Conservation (phyloP, 2,329 filamentous ascomycete species). For the Tolypocladium ovalisporum region DNA sequence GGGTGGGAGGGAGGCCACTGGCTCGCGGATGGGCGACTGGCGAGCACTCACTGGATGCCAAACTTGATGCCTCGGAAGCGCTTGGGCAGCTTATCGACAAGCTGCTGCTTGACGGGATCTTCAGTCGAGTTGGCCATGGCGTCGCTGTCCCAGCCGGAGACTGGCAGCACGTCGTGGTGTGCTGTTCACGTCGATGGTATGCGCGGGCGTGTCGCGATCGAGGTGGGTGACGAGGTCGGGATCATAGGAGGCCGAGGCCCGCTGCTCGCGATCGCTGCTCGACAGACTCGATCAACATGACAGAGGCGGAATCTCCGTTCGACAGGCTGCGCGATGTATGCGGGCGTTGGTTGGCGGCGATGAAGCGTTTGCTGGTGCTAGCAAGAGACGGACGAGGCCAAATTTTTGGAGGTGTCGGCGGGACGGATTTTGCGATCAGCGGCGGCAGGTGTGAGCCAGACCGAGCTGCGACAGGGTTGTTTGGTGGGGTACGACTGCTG, state of each 20-base stretch:
- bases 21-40: neutral
- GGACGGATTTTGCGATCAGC: neutral
- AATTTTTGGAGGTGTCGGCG: neutral
- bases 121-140: constrained; percentile 5
- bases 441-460: neutral
- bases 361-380: neutral
- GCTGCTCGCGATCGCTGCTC: constrained; percentile 2
- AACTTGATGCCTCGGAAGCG: constrained; percentile 87
- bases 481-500: constrained; percentile 1
- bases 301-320: neutral
- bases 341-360: neutral
- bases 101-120: constrained; percentile 56
- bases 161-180: neutral
- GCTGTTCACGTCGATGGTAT: neutral
- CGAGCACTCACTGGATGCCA: constrained; percentile 60
- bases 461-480: neutral
- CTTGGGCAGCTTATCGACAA: constrained; percentile 76
- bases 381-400: neutral
- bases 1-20: no score
- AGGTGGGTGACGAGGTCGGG: neutral
- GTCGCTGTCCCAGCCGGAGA: neutral
- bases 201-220: neutral
- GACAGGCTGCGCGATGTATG: neutral
- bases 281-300: constrained; percentile 3
- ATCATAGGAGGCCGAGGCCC: constrained; percentile 1